Base-by-base conservation (phyloP, 208 protist genomes). In the Entamoeba dispar region DNA sequence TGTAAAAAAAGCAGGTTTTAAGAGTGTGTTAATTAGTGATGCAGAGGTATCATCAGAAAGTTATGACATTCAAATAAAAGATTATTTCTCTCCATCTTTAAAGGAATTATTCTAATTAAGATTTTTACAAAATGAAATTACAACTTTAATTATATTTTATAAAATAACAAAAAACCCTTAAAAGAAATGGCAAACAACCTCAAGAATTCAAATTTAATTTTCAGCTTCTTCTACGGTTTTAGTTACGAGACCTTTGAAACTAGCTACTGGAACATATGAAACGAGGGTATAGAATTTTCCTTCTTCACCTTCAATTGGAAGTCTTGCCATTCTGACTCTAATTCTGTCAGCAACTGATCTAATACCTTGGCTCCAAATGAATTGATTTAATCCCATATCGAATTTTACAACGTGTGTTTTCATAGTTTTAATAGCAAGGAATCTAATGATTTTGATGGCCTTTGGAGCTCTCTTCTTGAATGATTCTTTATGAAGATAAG, bases 271-370 rank as follows among this genome's bases (percentile, higher is more conserved):
- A 19, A 92, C 55, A 19, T 92, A 92, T 31, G 91, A 73, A 8
- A 92, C 91, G 27, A 73, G n/a, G n/a, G 91, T 92, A 92, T 73
- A 92, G 91, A 92, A 92, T 92, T 92, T 92, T 43, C 61, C 61
- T 77, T 77, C 61, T 77, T 77, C 61, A n/a, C 61, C 61, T 34
- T 77, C 61, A 34, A 77, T 7, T 77, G 61, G 61, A 2, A 77
- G 17, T 92, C 91, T 73, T 1, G 91, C 55, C 55, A 92, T 73
- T 92, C 91, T 92, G 55, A 92, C 91, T 92, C 91, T 55, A n/a
- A 92, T n/a, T 92, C 91, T 92, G 55, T 92, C 27, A 92, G 91
- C 51, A 38, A 92, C 91, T 22, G 17, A 38, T 92, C 91, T 55
- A 38, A 92, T 92, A 73, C 91, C 91, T 38, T 47, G 17, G 27